Evolutionary conservation across 352 stramenopile species (phyloP), one percentile per base, ranked within the genome.

Genomic region (Globisporangium canariense): DNA sequence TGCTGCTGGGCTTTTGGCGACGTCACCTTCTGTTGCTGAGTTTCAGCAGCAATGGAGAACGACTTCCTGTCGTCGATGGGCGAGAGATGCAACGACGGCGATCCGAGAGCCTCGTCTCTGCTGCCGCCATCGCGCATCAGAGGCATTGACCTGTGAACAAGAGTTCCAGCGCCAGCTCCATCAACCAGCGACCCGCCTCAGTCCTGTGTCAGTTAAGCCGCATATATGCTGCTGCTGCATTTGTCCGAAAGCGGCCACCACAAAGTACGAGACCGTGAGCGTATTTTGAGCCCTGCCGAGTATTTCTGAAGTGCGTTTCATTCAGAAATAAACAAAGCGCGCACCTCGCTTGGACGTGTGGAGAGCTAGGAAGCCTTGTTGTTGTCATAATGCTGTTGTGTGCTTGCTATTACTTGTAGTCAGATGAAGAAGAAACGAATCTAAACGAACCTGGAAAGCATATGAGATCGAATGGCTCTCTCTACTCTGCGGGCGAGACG

Each of bases 401-500:
- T 43, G 38, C 4, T 5, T 47, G 41, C 41, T 47, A 47, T 47
- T 20, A 47, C 13, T 4, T 41, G 9, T 41, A 14, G 3, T 47
- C 14, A n/a, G 4, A 18, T 20, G 41, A 47, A 47, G 41, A 6
- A 20, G 41, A 9, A 36, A 28, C 25, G 14, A 45, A 45, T 45
- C 40, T 45, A 45, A 47, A 45, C 55, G 13, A 0, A 47, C 53
- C 7, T 13, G 14, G 36, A 14, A 46, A 22, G n/a, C 22, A 54
- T 64, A 28, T 57, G 36, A 41, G 36, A 14, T 41, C 36, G 13
- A 41, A 41, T 41, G 36, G 36, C 36, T 36, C 25, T 55, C 30
- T 40, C 50, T 82, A 89, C 25, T 90, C 76, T 32, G 82, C 77
- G 1, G 84, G 81, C 16, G 84, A 89, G 22, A 90, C 38, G 58